These are phyloP conservation scores for Rhizomucor miehei DNA, from an alignment of 371 early-diverging fungal species.

Conservation along the genomic window DNA sequence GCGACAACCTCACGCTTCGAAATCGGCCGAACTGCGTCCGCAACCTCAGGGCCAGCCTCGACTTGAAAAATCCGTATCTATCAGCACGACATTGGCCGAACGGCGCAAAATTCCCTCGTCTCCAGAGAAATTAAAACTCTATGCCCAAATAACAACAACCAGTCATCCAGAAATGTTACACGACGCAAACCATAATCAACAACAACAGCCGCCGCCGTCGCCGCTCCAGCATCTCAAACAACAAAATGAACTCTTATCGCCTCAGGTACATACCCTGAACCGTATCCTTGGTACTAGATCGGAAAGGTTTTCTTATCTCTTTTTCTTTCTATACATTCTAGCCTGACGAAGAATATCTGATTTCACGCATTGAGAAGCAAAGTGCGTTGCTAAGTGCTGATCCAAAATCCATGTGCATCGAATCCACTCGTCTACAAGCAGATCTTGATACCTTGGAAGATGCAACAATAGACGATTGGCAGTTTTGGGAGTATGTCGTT, in stretches of 20 bases:
- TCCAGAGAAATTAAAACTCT: slow-evolving; percentile 22
- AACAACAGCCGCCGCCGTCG: slow-evolving; percentile 10
- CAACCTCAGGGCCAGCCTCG: slow-evolving; percentile 1
- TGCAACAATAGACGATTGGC: slow-evolving; percentile 62
- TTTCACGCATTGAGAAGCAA: slow-evolving; percentile 59
- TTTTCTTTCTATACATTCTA: slow-evolving; percentile 12
- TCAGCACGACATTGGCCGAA: slow-evolving; percentile 18
- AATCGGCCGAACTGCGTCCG: slow-evolving; percentile 11
- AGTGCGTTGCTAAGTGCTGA: slow-evolving; percentile 57
- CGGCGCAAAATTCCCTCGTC: slow-evolving; percentile 21
- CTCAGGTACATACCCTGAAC: slow-evolving; percentile 27
- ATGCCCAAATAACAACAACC: slow-evolving; percentile 14
- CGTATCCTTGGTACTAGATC: neutral
- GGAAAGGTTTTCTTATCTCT: neutral
- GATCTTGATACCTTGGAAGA: slow-evolving; percentile 28
- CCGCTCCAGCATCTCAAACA: slow-evolving; percentile 28
- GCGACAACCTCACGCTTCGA: slow-evolving; percentile 9
- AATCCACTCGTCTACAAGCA: slow-evolving; percentile 54
- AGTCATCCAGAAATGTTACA: too few species aligned
- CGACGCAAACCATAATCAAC: slow-evolving; percentile 14
- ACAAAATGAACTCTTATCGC: slow-evolving; percentile 44
- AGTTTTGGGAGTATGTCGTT: slow-evolving; percentile 91
- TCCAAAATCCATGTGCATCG: slow-evolving; percentile 59
- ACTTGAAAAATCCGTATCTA: slow-evolving; percentile 6
- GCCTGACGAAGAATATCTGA: slow-evolving; percentile 55